These are phyloP conservation scores for Eutrema japonicum DNA, from an alignment of 345 rosid species.

Conservation along the genomic window DNA sequence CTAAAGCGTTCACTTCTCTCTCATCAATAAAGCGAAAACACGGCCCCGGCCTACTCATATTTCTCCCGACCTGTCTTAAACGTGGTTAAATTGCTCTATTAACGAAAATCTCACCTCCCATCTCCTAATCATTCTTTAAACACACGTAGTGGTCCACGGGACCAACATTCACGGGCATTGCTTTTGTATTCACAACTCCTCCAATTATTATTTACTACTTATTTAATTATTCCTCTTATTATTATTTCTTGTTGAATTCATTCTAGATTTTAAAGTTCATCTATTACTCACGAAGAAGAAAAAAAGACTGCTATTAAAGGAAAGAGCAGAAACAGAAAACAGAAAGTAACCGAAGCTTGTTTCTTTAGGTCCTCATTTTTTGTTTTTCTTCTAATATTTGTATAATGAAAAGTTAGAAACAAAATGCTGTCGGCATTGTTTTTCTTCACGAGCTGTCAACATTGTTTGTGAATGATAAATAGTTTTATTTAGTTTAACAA, in stretches of 20 bases:
- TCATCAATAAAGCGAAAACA: too few relatives aligned
- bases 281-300: background rate
- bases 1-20: too few relatives aligned
- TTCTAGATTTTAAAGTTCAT: constrained; percentile 14
- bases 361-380: constrained; percentile 33
- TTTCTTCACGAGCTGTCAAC: constrained; percentile 29
- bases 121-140: too few relatives aligned
- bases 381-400: background rate
- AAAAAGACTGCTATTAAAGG: constrained; percentile 22
- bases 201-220: constrained; percentile 39
- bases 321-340: constrained; percentile 41
- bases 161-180: constrained; percentile 85
- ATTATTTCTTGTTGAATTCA: background rate
- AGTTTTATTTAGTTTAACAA: background rate
- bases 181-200: constrained; percentile 53
- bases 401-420: constrained; percentile 11
- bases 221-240: background rate
- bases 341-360: constrained; percentile 40
- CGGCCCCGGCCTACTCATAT: too few relatives aligned
- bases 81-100: too few relatives aligned
- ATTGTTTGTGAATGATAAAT: constrained; percentile 20
- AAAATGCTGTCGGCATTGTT: constrained; percentile 34
- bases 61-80: too few relatives aligned
- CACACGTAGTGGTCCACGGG: too few relatives aligned
- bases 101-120: too few relatives aligned